Conservation (phyloP, 2,329 filamentous ascomycete genomes). For the Arthrobotrys megalospora region DNA sequence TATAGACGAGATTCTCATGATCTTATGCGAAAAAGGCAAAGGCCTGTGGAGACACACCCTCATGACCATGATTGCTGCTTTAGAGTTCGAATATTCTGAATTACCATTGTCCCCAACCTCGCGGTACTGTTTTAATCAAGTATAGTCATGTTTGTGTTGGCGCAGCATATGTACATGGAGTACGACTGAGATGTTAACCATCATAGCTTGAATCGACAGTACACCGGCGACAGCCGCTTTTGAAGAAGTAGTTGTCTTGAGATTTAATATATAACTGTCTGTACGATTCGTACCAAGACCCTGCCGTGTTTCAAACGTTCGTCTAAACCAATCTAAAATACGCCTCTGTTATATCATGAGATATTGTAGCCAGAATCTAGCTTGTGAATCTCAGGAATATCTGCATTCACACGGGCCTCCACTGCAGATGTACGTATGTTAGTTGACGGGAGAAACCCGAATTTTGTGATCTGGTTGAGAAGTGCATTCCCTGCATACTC, state of each 20-base stretch:
- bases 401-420: neutral
- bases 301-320: constrained; percentile 33
- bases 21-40: constrained; percentile 31
- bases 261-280: neutral
- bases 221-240: neutral
- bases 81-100: constrained; percentile 13
- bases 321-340: constrained; percentile 7
- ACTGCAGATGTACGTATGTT: neutral
- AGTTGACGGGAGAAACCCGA: neutral
- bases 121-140: neutral
- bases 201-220: neutral
- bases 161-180: neutral
- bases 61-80: constrained; percentile 35
- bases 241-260: constrained; percentile 1
- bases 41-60: constrained; percentile 16
- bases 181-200: neutral
- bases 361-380: neutral
- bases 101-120: constrained; percentile 11
- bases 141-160: constrained; percentile 19
- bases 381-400: neutral
- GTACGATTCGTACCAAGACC: constrained; percentile 1
- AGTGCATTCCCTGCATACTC: constrained; percentile 15
- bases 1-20: constrained; percentile 26
- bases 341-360: neutral
- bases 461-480: neutral